Base-by-base conservation (phyloP, 768 basidiomycete genomes). In the Trametes cingulata region DNA sequence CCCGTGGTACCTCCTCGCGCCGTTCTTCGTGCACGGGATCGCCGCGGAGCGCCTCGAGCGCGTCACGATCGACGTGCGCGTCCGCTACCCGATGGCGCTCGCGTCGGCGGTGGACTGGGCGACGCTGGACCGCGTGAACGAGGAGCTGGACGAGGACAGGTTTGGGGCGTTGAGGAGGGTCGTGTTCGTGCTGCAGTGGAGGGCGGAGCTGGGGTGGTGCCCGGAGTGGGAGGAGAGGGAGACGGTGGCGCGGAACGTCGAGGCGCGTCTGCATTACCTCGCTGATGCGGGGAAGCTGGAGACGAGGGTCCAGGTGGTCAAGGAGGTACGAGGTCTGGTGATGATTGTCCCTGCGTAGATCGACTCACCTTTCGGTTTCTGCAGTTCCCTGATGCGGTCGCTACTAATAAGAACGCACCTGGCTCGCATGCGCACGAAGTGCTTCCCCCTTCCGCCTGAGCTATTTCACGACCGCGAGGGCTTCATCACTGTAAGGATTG, bases 91-190 rank as follows among this genome's bases (percentile, higher is more conserved):
- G 29, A 49, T 29, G 40, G n/a, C 17, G 22, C 22, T 52, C 29
- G 20, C 19, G 19, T 39, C 29, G 17, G 52, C 22, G 6, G 24
- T 54, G 17, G 46, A 50, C 35, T 60, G 52, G 59, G 25, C 52
- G 37, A 47, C 47, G 19, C 47, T 60, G 13, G 59, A 54, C 25
- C 37, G 41, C 8, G 25, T 60, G 14, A 55, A 60, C 33, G 52
- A 60, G 10, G 40, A 33, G 20, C 52, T 60, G 20, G 59, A 60
- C 24, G 52, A 54, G 8, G 39, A 29, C 17, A 50, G 42, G 40
- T 60, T 60, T n/a, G 39, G 22, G 19, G 40, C 52, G 19, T 22
- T 60, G 52, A 19, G 17, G 39, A 39, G 17, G 39, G 43, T 60
- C 24, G 47, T 49, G 40, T 35, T 60, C 20, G 19, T 55, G 17